Evolutionary conservation across 2,329 filamentous ascomycete species (phyloP), one percentile per base, ranked within the genome.

Genomic region (Huntiella savannae): DNA sequence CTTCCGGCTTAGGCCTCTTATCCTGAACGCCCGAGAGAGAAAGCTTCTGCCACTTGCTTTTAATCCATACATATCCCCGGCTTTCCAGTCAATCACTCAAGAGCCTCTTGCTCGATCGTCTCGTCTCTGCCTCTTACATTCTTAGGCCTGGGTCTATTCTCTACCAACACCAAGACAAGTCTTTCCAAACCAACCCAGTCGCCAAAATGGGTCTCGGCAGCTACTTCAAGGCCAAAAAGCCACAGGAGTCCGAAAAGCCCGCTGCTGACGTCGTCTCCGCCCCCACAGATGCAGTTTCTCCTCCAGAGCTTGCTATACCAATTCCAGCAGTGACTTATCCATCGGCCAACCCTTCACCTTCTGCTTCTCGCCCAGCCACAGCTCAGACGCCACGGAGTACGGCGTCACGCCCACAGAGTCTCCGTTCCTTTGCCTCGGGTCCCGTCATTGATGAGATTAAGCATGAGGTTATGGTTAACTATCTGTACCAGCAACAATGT

Each of bases 381-480:
- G 13, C 17, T 35, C 40, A 19, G 34, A 35, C 43, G 13, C 38
- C 35, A 11, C 13, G 28, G 19, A 13, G 19, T 12, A 32, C 35
- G 5, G 17, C 34, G n/a, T 45, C 28, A 8, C 42, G 42, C 6
- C 42, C 47, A 3, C 42, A 41, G 19, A 40, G 22, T 22, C 45
- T 37, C 2, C 32, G 13, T 19, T 45, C 43, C 1, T 40, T 22
- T 8, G 34, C 17, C 8, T 49, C 47, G 3, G 33, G 68, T 55
- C 73, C 70, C 35, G 61, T 69, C 48, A 60, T 81, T 8, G 77
- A 82, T 50, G 79, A 82, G 51, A 80, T 84, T 60, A 82, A 80
- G 60, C 77, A 84, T 56, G 81, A 86, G 59, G 78, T 86, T 50
- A 86, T 86, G 80, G 79, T 82, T 50, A 85, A 82, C 61, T 84